Base-by-base conservation (phyloP, 108 stramenopile genomes). In the Nannochloropsis salina region DNA sequence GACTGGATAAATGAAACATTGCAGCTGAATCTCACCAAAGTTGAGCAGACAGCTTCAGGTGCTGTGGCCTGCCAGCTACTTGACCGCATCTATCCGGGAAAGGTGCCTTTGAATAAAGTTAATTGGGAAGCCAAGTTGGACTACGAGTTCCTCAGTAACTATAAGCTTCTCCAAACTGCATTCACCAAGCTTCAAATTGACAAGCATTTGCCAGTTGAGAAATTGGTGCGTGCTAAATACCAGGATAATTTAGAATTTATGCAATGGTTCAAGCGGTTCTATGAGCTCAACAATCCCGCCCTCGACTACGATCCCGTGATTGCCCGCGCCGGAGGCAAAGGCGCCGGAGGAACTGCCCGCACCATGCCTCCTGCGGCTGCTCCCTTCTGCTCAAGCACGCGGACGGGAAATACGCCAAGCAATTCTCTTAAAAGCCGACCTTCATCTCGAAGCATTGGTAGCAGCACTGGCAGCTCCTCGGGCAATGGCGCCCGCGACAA, bases 161-260 rank as follows among this genome's bases (percentile, higher is more conserved):
- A 98, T 93, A 99, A 99, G 90, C 87, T 99, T 15, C 88, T 99
- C n/a, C 98, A 99, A 89, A 90, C 89, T 11, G 96, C 95, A 51
- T 98, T 98, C 88, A 92, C 85, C 81, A 95, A 94, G 51, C 85
- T 96, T 41, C 89, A 92, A 8, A 93, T 98, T 42, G 93, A 94
- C 51, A 88, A 93, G 31, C 90, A 93, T 83, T 92, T 97, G n/a
- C 90, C 90, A 86, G 98, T 96, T 82, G 90, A 94, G 83, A 91
- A 93, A 44, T 85, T 98, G n/a, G 95, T 95, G 83, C 91, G 95
- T 9, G 89, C 94, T 43, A 96, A 96, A 92, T 98, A 98, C 91
- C 97, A 97, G 85, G 98, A 98, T 91, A 98, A 98, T 91, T 92
- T 99, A 45, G 99, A 99, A 86, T 98, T 98, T 87, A 96, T 97